Conservation (phyloP, 2,329 filamentous ascomycete species). For the Plenodomus tracheiphilus region DNA sequence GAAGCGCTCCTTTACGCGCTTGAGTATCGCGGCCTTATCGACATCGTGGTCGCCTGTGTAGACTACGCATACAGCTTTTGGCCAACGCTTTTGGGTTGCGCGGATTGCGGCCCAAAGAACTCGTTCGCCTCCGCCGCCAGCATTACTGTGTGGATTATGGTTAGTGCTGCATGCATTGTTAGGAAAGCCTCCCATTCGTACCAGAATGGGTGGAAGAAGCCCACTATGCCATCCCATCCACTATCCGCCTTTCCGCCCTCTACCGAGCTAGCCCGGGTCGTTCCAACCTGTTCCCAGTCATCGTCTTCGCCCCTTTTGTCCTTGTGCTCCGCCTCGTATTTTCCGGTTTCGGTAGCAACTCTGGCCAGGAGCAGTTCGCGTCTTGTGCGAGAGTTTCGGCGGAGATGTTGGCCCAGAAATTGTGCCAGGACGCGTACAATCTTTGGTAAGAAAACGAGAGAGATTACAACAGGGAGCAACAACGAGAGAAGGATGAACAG, state of each 20-base stretch:
- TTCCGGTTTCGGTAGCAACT: slow-evolving; percentile 35
- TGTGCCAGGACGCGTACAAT: slow-evolving; percentile 31
- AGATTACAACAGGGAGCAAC: slow-evolving; percentile 23
- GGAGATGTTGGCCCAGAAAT: slow-evolving; percentile 35
- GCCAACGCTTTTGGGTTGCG: slow-evolving; percentile 86
- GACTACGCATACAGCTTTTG: slow-evolving; percentile 83
- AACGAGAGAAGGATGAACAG: slow-evolving; percentile 32
- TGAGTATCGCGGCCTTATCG: slow-evolving; percentile 76
- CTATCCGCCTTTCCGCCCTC: slow-evolving; percentile 53
- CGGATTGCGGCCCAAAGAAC: slow-evolving; percentile 95
- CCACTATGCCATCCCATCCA: slow-evolving; percentile 82
- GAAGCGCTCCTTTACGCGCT: slow-evolving; percentile 79
- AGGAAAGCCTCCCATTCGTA: slow-evolving; percentile 47
- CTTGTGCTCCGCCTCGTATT: slow-evolving; percentile 22
- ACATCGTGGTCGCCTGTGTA: slow-evolving; percentile 96
- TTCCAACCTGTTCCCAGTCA: slow-evolving; percentile 72
- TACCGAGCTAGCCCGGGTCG: slow-evolving; percentile 51
- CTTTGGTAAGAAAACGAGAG: slow-evolving; percentile 29
- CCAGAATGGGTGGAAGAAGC: slow-evolving; percentile 99
- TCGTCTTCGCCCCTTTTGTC: slow-evolving; percentile 54
- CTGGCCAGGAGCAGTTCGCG: slow-evolving; percentile 40
- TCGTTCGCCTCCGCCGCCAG: slow-evolving; percentile 91
- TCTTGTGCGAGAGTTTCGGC: slow-evolving; percentile 36
- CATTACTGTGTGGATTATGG: slow-evolving; percentile 67
- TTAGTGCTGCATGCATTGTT: slow-evolving; percentile 14